Evolutionary conservation across 257 asterid species (phyloP).

Genomic region (Nicotiana knightiana): DNA sequence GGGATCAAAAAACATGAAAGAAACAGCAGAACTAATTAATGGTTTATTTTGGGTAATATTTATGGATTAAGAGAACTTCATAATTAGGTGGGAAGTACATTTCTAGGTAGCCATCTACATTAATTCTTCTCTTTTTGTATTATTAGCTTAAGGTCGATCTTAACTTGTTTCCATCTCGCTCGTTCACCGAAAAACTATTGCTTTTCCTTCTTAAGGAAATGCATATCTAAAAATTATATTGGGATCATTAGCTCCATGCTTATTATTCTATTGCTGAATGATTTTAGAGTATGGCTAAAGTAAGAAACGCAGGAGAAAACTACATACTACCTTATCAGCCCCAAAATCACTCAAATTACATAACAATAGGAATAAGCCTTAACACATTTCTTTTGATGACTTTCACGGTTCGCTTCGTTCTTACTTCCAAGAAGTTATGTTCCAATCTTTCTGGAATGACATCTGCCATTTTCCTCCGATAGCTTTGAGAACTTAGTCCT

Average conservation of each 20-base stretch:
- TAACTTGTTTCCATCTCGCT: background rate
- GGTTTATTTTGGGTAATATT: slow-evolving; percentile 17
- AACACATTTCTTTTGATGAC: background rate
- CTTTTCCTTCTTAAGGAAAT: background rate
- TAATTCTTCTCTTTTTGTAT: slow-evolving; percentile 25
- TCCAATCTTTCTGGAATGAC: slow-evolving; percentile 1
- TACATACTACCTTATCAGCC: slow-evolving; percentile 2
- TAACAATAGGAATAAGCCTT: background rate
- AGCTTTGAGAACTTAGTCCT: background rate
- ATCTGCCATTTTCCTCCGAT: background rate
- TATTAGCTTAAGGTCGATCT: slow-evolving; percentile 29
- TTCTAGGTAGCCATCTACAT: slow-evolving; percentile 21
- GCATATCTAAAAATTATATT: background rate
- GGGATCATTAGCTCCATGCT: background rate
- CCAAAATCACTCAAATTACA: background rate
- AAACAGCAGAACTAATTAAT: slow-evolving; percentile 46
- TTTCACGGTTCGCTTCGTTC: background rate
- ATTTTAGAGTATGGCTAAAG: background rate
- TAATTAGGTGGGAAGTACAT: slow-evolving; percentile 57
- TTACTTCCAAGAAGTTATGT: background rate
- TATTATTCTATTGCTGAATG: background rate
- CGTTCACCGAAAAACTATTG: background rate
- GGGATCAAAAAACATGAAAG: slow-evolving; percentile 25
- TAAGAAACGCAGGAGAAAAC: slow-evolving; percentile 1
- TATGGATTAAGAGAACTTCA: slow-evolving; percentile 32